Base-by-base conservation (phyloP, 805 yeast species). In the Tetrapisispora pingtungensis region DNA sequence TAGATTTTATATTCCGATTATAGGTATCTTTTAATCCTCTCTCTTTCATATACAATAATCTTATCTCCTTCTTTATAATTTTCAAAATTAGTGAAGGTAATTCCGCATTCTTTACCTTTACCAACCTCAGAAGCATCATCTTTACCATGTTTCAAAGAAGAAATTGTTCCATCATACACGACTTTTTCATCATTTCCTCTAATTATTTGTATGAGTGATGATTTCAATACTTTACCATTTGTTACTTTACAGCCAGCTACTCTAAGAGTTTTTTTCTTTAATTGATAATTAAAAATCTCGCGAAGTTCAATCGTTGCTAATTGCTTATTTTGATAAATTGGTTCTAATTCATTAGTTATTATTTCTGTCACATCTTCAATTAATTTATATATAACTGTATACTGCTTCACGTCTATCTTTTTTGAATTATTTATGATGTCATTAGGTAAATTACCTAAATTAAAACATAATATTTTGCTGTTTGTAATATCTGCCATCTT, bases 81-180 rank as follows among this genome's bases (percentile, higher is more conserved):
- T 36, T 75, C 77, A 80, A 87, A 87, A 10, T 49, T 46, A 2
- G 71, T 77, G 50, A 93, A 78, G 0, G 86, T 68, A 20, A 90
- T 59, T 43, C 98, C 98, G 69, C 97, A 93, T 54, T 93, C 98
- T 26, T 75, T 74, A 26, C 96, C 97, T 64, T 85, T 89, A 46
- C 76, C 76, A 8, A 84, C 85, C 55, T 83, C 90, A 1, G 66
- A 52, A 4, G 81, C 84, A 52, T 85, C 94, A 37, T 85, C 89
- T 60, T 86, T 87, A 42, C 78, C 80, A 49, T 84, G 85, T 64
- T 85, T 88, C 61, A 93, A 71, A 7, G 90, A 79, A 2, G 80
- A 74, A 7, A 93, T 59, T 10, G 67, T 66, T 1, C 95, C 96
- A 34, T 71, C 66, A 45, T 64, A 76, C 8, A 62, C 48, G 1